Evolutionary conservation across 169 alveolate genomes (phyloP), one percentile per base, ranked within the genome.

Genomic region (Plasmodium gonderi): DNA sequence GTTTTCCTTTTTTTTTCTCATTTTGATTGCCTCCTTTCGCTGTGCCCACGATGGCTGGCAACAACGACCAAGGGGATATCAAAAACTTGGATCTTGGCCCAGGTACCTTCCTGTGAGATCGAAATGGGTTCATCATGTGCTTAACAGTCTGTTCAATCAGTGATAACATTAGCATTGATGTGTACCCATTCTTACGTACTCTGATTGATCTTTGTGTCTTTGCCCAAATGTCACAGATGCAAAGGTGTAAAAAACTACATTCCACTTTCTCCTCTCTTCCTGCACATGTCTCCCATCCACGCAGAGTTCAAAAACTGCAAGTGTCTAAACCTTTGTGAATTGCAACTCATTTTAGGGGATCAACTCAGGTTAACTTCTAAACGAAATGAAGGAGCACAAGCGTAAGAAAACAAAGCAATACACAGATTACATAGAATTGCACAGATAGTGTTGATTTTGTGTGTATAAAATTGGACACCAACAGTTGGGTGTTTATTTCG

Each of bases 311-410:
- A 94, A 76, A 92, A 94, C 75, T 92, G 96, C 65, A 95, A 95
- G 81, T 95, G 97, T 64, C 90, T 95, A 36, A 95, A 95, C 91
- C 87, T 95, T 72, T 95, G 97, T 80, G 97, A 95, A 82, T 76
- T 95, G 17, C 97, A 95, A 83, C 94, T 95, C 47, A 95, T 95
- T 90, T 90, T 95, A 68, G 97, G 97, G 14, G 97, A 95, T 60
- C 97, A 95, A 74, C 91, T 95, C 31, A 80, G 97, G 38, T 90
- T 95, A 26, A 94, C 95, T n/a, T 96, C 94, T 47, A 95, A 95
- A 40, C 47, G 97, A 26, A 95, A 95, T 36, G 97, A 95, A 44
- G 94, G 91, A 20, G 96, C 97, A n/a, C 91, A 92, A 78, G 95
- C 95, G 97, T 95, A 90, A 64, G 94, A 89, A 44, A n/a, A 26